Evolutionary conservation across 805 yeast species (phyloP), one percentile per base, ranked within the genome.

Genomic region (Yamadazyma paraphyllophila): DNA sequence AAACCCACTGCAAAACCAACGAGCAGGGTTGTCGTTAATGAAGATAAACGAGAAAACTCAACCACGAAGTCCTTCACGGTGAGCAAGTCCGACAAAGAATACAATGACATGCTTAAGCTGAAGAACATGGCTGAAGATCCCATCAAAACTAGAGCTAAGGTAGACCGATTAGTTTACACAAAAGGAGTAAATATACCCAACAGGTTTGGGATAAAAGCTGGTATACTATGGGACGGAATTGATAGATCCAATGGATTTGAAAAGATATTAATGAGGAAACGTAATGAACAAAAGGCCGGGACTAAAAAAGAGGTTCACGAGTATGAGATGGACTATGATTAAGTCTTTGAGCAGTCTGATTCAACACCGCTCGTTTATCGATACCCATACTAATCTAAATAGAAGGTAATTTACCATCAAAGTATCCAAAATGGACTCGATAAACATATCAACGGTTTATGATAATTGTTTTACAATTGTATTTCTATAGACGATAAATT

Each of bases 171-270:
- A 4, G 5, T 33, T 7, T 46, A 46, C 20, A 46, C 9, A 14
- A 56, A 65, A 25, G 83, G 83, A 0, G 51, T 72, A 0, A 78
- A 64, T 44, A 81, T 88, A 0, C 78, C 78, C 15, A 91, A 91
- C 59, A 67, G 98, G 46, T 91, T 88, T 62, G 76, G 76, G 2
- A 82, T 91, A 11, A 65, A 67, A 4, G 96, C 97, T 0, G 97
- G 97, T 0, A 70, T 72, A 52, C 71, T 88, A 46, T 91, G 98
- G 98, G 70, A 66, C 62, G 97, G 97, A 0, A 82, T 91, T 1
- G 91, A 88, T 63, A 68, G 98, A 48, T 82, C 95, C 0, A 91
- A 85, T 59, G 97, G 96, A 3, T 91, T 86, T 63, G 98, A 91
- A 59, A 69, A 66, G 40, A 69, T 75, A 44, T 76, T 86, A 73